Evolutionary conservation across 2,329 filamentous ascomycete species (phyloP), one percentile per base, ranked within the genome.

Genomic region (Botryotinia globosa): DNA sequence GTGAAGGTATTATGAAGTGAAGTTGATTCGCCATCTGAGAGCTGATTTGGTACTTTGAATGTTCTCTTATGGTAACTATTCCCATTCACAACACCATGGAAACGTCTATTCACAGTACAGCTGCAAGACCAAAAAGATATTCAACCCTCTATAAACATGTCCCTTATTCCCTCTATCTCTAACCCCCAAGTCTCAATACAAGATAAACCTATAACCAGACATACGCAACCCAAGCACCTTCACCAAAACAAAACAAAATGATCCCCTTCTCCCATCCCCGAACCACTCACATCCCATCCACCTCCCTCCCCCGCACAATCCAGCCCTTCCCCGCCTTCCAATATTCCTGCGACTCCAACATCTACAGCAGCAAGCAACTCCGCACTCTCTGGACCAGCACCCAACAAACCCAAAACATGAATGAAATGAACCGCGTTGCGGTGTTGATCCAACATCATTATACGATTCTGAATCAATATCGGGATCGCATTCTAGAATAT

Each of bases 1-100:
- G 12, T 39, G 6, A 37, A 39, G 18, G 6, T 61, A 2, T 18
- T 18, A 9, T 39, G 7, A 3, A 1, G 25, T 5, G 2, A 3
- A 39, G 12, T 61, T 16, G 14, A 61, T 61, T 61, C 34, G 39
- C 22, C 58, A 2, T 2, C n/a, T n/a, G 25, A 8, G 34, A 34
- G 22, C 3, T 0, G 12, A 8, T 39, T 10, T 61, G 20, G 0
- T 39, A 6, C 5, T 16, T 4, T n/a, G 10, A 14, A 39, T 16
- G 10, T 10, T 61, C 14, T 34, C 20, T 39, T 5, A 1, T 25
- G 16, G 25, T 16, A n/a, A 9, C 22, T 10, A 61, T 61, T 39
- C 6, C 20, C 20, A 37, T 37, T 25, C 25, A 1, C 10, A 37
- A 25, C 25, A 14, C 20, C 10, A 37, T 9, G 29, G 2, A 59